Evolutionary conservation across 2,329 filamentous ascomycete species (phyloP).

Genomic region (Parastagonospora nodorum): DNA sequence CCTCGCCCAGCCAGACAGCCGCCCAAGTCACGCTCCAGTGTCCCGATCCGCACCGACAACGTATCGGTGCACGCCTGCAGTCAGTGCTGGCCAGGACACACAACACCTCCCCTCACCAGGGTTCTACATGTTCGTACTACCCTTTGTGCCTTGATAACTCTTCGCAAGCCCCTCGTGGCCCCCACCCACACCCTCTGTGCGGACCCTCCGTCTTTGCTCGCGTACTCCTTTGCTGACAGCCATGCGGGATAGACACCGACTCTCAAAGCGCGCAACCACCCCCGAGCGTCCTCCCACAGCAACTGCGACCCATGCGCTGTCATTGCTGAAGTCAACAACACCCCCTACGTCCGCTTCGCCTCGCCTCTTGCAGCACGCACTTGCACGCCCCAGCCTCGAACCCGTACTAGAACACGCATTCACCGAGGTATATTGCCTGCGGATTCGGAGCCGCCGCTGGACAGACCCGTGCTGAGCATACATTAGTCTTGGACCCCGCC

Average conservation of each 20-base stretch:
- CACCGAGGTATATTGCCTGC: constrained; percentile 33
- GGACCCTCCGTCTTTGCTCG: not conserved
- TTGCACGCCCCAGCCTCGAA: constrained; percentile 19
- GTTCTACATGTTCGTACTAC: constrained; percentile 43
- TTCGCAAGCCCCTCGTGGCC: constrained; percentile 13
- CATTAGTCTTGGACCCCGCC: constrained; percentile 28
- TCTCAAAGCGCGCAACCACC: constrained; percentile 19
- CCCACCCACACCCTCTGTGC: constrained; percentile 12
- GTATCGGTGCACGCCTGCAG: constrained; percentile 39
- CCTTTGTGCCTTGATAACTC: constrained; percentile 27
- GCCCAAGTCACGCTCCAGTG: constrained; percentile 22
- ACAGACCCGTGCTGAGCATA: constrained; percentile 27
- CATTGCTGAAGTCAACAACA: constrained; percentile 22
- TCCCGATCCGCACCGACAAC: constrained; percentile 23
- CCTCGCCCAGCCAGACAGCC: not conserved
- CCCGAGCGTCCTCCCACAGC: constrained; percentile 12
- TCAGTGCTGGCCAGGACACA: constrained; percentile 31
- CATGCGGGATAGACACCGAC: constrained; percentile 35
- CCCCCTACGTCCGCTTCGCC: constrained; percentile 21
- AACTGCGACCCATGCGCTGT: constrained; percentile 34
- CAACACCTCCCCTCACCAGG: constrained; percentile 23
- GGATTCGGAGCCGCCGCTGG: constrained; percentile 2
- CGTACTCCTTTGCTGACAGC: constrained; percentile 28
- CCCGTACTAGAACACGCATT: constrained; percentile 19
- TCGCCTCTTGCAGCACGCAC: constrained; percentile 17